phyloP scores from a whole-genome alignment of 352 stramenopile species.

The Globisporangium emineosum region DNA sequence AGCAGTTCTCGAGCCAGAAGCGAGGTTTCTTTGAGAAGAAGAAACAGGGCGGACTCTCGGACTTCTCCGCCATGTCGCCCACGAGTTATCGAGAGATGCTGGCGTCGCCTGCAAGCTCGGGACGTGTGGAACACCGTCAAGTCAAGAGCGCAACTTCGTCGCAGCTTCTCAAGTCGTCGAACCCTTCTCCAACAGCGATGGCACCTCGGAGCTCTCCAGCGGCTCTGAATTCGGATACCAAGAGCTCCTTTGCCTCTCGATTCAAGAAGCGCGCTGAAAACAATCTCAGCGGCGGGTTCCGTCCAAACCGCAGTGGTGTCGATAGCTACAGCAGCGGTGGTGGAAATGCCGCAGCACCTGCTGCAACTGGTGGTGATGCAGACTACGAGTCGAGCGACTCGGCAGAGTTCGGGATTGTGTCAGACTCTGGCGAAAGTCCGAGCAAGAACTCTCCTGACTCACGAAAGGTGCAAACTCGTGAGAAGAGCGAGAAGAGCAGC shows the following conservation, averaged over 20 bases:
- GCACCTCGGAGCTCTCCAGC: slow-evolving; percentile 8
- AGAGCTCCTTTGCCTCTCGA: slow-evolving; percentile 1
- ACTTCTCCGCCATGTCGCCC: slow-evolving; percentile 10
- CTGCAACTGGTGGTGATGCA: background rate
- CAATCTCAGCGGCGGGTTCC: background rate
- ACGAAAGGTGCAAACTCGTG: slow-evolving; percentile 14
- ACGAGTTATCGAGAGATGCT: slow-evolving; percentile 9
- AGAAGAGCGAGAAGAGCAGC: slow-evolving; percentile 23
- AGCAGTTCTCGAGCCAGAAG: slow-evolving; percentile 20
- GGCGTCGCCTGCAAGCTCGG: slow-evolving; percentile 6
- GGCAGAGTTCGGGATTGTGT: slow-evolving; percentile 1
- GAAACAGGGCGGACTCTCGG: background rate
- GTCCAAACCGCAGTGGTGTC: background rate
- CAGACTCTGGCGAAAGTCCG: slow-evolving; percentile 18
- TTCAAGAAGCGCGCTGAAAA: slow-evolving; percentile 3
- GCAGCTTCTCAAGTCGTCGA: background rate
- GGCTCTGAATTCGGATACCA: background rate
- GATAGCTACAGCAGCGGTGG: background rate
- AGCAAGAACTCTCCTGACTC: slow-evolving; percentile 15
- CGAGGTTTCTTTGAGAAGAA: slow-evolving; percentile 17
- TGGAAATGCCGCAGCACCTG: background rate
- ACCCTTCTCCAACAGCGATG: background rate
- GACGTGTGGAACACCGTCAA: slow-evolving; percentile 1
- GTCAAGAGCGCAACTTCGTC: background rate
- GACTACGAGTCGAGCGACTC: slow-evolving; percentile 23